Base-by-base conservation (phyloP, 169 alveolate genomes). In the Ichthyophthirius multifiliis region DNA sequence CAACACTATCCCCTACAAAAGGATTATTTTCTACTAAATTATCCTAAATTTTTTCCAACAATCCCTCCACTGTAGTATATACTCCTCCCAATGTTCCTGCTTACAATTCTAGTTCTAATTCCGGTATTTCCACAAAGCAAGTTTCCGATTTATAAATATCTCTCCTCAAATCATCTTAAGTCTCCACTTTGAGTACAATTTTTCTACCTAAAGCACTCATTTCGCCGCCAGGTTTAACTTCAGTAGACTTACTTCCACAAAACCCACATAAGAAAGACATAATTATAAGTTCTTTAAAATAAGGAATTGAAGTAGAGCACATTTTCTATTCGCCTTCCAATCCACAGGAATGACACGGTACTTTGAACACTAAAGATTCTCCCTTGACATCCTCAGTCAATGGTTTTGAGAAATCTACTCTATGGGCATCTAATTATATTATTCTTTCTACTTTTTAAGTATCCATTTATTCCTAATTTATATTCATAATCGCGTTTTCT, bases 31-130 rank as follows among this genome's bases (percentile, higher is more conserved):
- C 82, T 20, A 7, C 74, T n/a, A 84, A 47, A 23, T 82, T 73
- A 41, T 82, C 81, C 27, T 63, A 45, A 43, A 85, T 55, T 43
- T 67, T 67, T 67, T 67, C 90, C 10, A 98, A 76, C 43, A 98
- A 71, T 6, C 99, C 99, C 83, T 98, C 99, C 62, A 98, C 94
- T 7, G 99, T 98, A 16, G 99, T 97, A 85, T 94, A 95, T 44
- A 94, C 89, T 32, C 98, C 95, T 20, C 99, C 99, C 35, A 94
- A 43, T 5, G 97, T 92, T 6, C 99, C 99, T 64, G 96, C 94
- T 35, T 89, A 89, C 76, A 97, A 90, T 65, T 93, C 98, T 44
- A 98, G 84, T 43, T 98, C 99, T 35, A 98, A 76, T 77, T 97
- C 98, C 4, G 99, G 98, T 37, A 98, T 96, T 3, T 67, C 78